Evolutionary conservation across 106 monocot genomes (phyloP).

Genomic region (Dioscorea zingiberensis): DNA sequence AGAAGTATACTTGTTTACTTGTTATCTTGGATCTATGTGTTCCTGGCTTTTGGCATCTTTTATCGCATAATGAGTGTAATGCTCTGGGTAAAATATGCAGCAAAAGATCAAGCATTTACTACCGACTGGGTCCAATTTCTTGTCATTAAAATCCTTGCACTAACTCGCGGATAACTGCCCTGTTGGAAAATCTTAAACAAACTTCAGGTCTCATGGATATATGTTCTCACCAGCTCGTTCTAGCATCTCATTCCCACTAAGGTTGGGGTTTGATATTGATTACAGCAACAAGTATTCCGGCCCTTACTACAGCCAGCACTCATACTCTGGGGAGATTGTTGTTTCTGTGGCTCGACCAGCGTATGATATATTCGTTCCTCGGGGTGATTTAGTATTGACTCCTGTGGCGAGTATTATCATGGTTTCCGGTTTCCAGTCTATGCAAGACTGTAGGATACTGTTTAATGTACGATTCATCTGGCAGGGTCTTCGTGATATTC

Average conservation of each 20-base stretch:
- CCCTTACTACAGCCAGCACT: conserved; percentile 35
- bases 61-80: conserved; percentile 52
- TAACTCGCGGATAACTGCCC: conserved; percentile 33
- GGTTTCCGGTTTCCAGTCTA: no score
- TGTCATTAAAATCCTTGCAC: conserved; percentile 29
- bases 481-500: no score
- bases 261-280: conserved; percentile 83
- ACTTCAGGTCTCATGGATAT: conserved; percentile 54
- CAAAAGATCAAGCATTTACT: conserved; percentile 86
- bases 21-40: conserved; percentile 72
- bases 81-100: conserved; percentile 64
- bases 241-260: conserved; percentile 80
- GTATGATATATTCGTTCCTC: conserved; percentile 90
- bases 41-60: conserved; percentile 48
- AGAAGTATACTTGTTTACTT: conserved; percentile 66
- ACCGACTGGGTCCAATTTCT: conserved; percentile 64
- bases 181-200: conserved; percentile 62
- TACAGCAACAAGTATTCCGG: conserved; percentile 57
- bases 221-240: conserved; percentile 74
- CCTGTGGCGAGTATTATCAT: no score
- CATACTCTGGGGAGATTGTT: conserved; percentile 73
- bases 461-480: no score
- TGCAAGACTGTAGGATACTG: no score
- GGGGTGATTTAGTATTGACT: no score
- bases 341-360: conserved; percentile 61